Base-by-base conservation (phyloP, 345 rosid genomes). In the Lepidium didymum region DNA sequence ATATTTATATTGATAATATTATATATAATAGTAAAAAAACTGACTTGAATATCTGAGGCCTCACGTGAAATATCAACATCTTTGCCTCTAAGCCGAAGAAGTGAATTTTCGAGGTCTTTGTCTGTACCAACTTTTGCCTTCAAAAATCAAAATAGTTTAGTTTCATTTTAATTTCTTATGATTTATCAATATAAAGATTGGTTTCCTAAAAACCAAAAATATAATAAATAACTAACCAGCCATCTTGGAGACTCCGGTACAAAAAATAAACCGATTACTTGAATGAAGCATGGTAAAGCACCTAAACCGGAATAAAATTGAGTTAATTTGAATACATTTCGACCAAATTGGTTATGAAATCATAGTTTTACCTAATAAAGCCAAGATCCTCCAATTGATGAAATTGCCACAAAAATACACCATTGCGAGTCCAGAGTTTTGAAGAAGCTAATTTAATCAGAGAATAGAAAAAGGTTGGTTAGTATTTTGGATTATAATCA, bases 191-290 rank as follows among this genome's bases (percentile, higher is more conserved):
- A 10, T 29, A 46, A 11, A 36, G 44, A 56, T 25, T 12, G 2
- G 5, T 12, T 58, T 57, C 37, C 0, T 8, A 9, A 33, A 37
- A 25, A 42, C 37, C 0, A 8, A 46, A 6, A 45, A 66, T 25
- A 27, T 25, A 27, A 27, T 4, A 50, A 11, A 9, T 35, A 41
- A 69, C 75, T 2, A 57, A 75, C 79, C 79, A 85, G 65, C 86
- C 89, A 85, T 79, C 85, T 77, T 13, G 89, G 89, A 19, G 89
- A 85, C 62, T 85, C 89, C 0, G 89, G 85, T 57, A 85, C 73
- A 58, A 79, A 79, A 56, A 74, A 79, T 29, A 85, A 56, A 21
- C 82, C 82, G 6, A 76, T 18, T 31, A 52, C 66, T 52, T 82
- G 86, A 35, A 85, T 42, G 18, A 62, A 6, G 25, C 77, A 66